Evolutionary conservation across 2,329 filamentous ascomycete species (phyloP), one percentile per base, ranked within the genome.

Genomic region (Neofusicoccum cordaticola): DNA sequence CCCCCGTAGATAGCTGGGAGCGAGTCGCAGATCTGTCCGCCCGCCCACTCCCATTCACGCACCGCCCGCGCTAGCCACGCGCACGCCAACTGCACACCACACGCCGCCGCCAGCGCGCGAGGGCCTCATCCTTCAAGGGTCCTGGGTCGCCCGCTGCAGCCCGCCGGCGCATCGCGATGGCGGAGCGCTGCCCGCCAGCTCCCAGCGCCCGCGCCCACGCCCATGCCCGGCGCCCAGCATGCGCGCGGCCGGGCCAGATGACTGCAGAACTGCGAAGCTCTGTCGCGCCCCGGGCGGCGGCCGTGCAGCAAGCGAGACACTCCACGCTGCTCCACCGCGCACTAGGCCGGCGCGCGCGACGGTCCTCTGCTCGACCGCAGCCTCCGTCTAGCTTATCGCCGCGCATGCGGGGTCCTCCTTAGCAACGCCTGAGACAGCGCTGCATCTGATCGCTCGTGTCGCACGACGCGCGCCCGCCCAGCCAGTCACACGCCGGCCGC

Each of bases 1-100:
- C 58, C 45, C 52, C 45, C 47, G 58, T 51, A 51, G 58, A 62
- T 62, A 62, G 58, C 45, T 51, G 45, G 58, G 45, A 51, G 45
- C 57, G 57, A 61, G 53, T 61, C 57, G 57, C 53, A 58, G 56
- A 60, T 60, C 56, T 60, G 41, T 60, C 56, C 56, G 56, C 42
- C 57, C 57, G 57, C 56, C 56, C 56, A 39, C 13, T 39, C 27
- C 27, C 27, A 57, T 34, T 35, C 56, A 35, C 27, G 9, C 50
- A 15, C 17, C 19, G 17, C 45, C 22, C 31, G 41, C 56, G 56
- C 56, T 60, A 60, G 42, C 56, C 56, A 60, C 41, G 56, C 56
- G 56, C 56, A 60, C 42, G 42, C 56, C 56, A 19, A 31, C 53
- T 57, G 53, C 56, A 60, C 42, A 47, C 50, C 42, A 58, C 56